Evolutionary conservation across 495 filamentous ascomycete genomes (phyloP), one percentile per base, ranked within the genome.

Genomic region (Venustampulla echinocandica): DNA sequence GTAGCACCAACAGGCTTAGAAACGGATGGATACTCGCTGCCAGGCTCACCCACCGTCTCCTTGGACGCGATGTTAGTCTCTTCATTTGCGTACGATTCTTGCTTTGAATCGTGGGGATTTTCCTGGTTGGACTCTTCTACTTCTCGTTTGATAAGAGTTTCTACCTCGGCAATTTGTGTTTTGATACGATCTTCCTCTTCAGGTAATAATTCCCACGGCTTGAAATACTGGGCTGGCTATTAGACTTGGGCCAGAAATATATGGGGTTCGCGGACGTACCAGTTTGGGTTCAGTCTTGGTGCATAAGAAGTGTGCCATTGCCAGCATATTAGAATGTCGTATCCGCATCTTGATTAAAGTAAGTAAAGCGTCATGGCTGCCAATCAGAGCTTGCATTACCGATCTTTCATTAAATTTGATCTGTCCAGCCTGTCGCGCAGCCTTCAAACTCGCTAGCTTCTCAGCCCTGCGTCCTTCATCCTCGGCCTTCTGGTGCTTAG

Each of bases 221-320:
- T 82, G 64, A 95, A 98, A 63, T 81, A 90, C 90, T 96, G 23
- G 21, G 27, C 35, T 2, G 33, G 11, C 17, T 11, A 21, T 48
- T 25, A 47, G 28, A 45, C 21, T 5, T 11, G 0, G 4, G 13
- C 19, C 14, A 18, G 1, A 20, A 44, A 4, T 5, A 10, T n/a
- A 6, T 15, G 28, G 34, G 21, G 36, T 22, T 21, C 9, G 1
- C n/a, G 33, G 18, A 67, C 84, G 59, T 73, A 95, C 92, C 61
- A 98, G 70, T 53, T 71, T 77, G 4, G 92, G 92, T 57, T 80
- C 74, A 45, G 80, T 64, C 46, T 64, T 78, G 15, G 92, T 98
- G 44, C 76, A 70, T 35, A 96, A 64, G 56, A 81, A 90, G 34
- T 77, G 76, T 39, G 92, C 88, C 69, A 69, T 75, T 27, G 82